Conservation (phyloP, 805 yeast species). For the Kazachstania viticola region DNA sequence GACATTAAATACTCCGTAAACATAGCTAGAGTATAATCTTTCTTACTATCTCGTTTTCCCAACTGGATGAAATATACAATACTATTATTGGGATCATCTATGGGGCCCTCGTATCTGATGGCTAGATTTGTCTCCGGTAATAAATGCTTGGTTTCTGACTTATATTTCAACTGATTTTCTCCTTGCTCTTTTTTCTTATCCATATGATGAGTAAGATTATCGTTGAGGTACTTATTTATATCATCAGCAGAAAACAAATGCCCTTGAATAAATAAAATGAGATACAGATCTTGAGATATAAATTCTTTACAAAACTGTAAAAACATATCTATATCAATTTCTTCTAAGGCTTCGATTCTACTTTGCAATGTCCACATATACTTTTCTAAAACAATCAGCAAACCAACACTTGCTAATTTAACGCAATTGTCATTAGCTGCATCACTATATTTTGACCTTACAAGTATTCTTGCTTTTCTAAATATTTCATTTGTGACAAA, state of each 20-base stretch:
- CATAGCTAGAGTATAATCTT: slow-evolving; percentile 31
- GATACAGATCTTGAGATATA: slow-evolving; percentile 10
- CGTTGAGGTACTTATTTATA: slow-evolving; percentile 17
- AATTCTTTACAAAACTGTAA: slow-evolving; percentile 22
- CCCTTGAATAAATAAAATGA: slow-evolving; percentile 43
- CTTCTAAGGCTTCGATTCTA: slow-evolving; percentile 45
- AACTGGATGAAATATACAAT: slow-evolving; percentile 46
- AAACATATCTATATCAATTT: slow-evolving; percentile 30
- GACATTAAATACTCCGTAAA: slow-evolving; percentile 39
- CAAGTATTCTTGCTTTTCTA: slow-evolving; percentile 35
- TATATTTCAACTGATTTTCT: no score
- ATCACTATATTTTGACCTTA: slow-evolving; percentile 37
- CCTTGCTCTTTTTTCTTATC: background rate
- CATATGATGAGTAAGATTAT: slow-evolving; percentile 21
- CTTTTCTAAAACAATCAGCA: slow-evolving; percentile 44
- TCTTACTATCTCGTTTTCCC: slow-evolving; percentile 33
- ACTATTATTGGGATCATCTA: slow-evolving; percentile 40
- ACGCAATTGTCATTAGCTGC: slow-evolving; percentile 36
- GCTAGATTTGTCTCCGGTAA: slow-evolving; percentile 28
- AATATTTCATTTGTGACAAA: slow-evolving; percentile 27
- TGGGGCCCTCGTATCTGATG: slow-evolving; percentile 27
- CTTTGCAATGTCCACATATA: slow-evolving; percentile 43
- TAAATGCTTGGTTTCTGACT: slow-evolving; percentile 30
- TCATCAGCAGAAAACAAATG: slow-evolving; percentile 25
- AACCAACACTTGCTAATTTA: slow-evolving; percentile 37